These are phyloP conservation scores for Sutorius australiensis DNA, from an alignment of 768 basidiomycete genomes.

Conservation along the genomic window DNA sequence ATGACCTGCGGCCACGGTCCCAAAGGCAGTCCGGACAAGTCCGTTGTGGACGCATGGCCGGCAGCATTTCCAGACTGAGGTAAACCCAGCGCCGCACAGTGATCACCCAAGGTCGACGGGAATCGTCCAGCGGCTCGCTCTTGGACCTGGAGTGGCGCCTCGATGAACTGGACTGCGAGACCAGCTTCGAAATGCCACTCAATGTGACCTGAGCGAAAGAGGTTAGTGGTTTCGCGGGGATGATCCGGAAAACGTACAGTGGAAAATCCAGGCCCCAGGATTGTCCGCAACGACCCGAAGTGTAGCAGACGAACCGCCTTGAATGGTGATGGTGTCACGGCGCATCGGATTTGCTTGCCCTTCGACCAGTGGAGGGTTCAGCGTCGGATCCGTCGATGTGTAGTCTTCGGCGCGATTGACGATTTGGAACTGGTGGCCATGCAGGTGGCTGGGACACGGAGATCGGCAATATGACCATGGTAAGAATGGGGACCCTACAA, in stretches of 20 bases:
- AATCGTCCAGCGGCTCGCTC: slow-evolving; percentile 39
- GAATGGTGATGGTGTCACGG: slow-evolving; percentile 85
- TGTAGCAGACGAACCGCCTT: slow-evolving; percentile 61
- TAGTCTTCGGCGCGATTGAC: slow-evolving; percentile 70
- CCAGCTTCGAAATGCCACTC: slow-evolving; percentile 86
- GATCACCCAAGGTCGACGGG: slow-evolving; percentile 61
- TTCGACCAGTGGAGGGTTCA: slow-evolving; percentile 80
- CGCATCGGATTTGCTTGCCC: slow-evolving; percentile 84
- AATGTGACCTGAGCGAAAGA: slow-evolving; percentile 55
- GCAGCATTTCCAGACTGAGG: slow-evolving; percentile 83
- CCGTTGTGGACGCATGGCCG: slow-evolving; percentile 64
- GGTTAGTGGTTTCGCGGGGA: not conserved
- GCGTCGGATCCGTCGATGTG: slow-evolving; percentile 62
- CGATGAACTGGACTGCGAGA: slow-evolving; percentile 80
- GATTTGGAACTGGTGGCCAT: slow-evolving; percentile 86
- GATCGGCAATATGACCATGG: not conserved
- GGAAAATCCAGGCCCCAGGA: slow-evolving; percentile 87
- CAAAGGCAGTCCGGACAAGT: slow-evolving; percentile 58
- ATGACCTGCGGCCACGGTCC: slow-evolving; percentile 72
- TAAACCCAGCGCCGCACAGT: slow-evolving; percentile 62
- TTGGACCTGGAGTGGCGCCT: slow-evolving; percentile 73
- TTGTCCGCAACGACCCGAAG: slow-evolving; percentile 86
- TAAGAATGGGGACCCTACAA: slow-evolving; percentile 45
- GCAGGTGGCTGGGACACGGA: slow-evolving; percentile 65
- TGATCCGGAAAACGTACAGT: slow-evolving; percentile 48